A percentile compares a stretch with the other conserved stretches of the same genome.
These are phyloP conservation scores for Pelargonium cotyledonis DNA, from an alignment of 441 rosid genomes.

Conservation along the genomic window DNA sequence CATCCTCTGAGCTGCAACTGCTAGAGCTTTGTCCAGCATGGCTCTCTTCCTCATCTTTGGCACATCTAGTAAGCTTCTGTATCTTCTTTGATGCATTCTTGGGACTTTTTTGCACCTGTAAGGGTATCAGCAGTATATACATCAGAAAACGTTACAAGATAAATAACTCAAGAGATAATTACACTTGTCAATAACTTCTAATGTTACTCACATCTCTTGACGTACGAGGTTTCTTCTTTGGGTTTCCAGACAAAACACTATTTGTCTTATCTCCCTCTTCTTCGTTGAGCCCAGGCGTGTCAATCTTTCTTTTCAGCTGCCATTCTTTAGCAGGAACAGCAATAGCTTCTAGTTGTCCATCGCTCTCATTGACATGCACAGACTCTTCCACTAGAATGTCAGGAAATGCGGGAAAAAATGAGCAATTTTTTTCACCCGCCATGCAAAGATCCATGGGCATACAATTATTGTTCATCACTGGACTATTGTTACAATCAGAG, in stretches of 20 bases:
- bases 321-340: not conserved
- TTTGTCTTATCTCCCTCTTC: no score
- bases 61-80: constrained; percentile 26
- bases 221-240: constrained; percentile 44
- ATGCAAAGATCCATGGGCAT: constrained; percentile 31
- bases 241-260: constrained; percentile 25
- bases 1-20: constrained; percentile 49
- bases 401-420: constrained; percentile 35
- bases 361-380: not conserved
- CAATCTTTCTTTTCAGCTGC: constrained; percentile 5
- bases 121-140: not conserved
- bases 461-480: constrained; percentile 21
- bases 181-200: not conserved
- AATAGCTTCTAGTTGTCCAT: not conserved
- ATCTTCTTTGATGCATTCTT: constrained; percentile 39
- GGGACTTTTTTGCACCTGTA: constrained; percentile 39
- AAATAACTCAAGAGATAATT: not conserved
- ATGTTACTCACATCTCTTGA: constrained; percentile 43
- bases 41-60: constrained; percentile 32
- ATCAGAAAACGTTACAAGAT: not conserved
- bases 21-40: constrained; percentile 33
- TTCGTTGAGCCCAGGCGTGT: no score
- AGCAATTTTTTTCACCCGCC: constrained; percentile 33
- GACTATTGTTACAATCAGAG: constrained; percentile 27
- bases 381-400: constrained; percentile 21